Evolutionary conservation across 2,329 filamentous ascomycete genomes (phyloP).

Genomic region (Aphanoascus verrucosus): DNA sequence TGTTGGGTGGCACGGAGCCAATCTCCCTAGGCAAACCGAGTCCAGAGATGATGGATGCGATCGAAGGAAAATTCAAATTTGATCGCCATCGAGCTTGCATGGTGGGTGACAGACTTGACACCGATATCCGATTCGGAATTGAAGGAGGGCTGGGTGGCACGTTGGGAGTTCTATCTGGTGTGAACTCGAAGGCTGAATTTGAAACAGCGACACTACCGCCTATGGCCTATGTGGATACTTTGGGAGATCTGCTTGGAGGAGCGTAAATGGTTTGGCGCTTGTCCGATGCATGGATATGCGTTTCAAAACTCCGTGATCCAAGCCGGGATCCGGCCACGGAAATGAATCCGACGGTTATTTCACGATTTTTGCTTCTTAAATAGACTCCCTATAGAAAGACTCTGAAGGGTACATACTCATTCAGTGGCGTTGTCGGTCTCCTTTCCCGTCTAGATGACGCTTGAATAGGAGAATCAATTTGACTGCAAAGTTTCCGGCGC

Average conservation of each 20-base stretch:
- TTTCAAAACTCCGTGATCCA: too few relatives aligned
- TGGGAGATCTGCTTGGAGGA: constrained; percentile 58
- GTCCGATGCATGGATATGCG: too few relatives aligned
- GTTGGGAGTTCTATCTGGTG: constrained; percentile 79
- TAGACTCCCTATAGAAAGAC: neutral
- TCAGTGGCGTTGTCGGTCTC: too few relatives aligned
- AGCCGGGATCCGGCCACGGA: too few relatives aligned
- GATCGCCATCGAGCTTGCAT: constrained; percentile 80
- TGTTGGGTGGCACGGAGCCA: constrained; percentile 55
- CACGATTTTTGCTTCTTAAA: neutral
- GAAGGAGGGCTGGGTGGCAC: constrained; percentile 86
- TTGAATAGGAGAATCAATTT: too few relatives aligned
- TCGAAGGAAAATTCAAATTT: constrained; percentile 90
- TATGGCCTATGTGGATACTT: constrained; percentile 68
- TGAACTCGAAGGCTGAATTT: constrained; percentile 69
- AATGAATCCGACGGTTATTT: too few relatives aligned
- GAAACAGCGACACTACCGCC: constrained; percentile 67
- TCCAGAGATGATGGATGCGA: constrained; percentile 98
- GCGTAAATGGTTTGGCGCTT: neutral
- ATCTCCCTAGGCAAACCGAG: constrained; percentile 84
- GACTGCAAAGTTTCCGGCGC: too few relatives aligned
- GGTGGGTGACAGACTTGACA: constrained; percentile 88
- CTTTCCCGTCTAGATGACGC: too few relatives aligned
- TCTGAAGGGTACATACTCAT: too few relatives aligned
- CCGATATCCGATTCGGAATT: constrained; percentile 90